A percentile compares a stretch with the other conserved stretches of the same genome.
Conservation (phyloP, 441 rosid species). For the Isatis lusitanica region DNA sequence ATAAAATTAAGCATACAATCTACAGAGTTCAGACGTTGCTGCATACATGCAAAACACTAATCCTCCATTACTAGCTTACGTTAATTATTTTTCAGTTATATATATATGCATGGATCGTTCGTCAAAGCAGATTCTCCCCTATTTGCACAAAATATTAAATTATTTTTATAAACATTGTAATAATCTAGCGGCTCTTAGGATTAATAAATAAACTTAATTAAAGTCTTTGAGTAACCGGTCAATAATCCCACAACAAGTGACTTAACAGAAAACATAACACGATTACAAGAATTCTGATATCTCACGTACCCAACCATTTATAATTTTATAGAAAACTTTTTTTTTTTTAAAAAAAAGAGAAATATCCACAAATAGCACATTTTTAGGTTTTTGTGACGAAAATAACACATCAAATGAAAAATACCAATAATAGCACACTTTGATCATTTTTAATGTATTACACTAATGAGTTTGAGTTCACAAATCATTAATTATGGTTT, state of each 20-base stretch:
- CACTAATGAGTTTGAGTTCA: too few relatives aligned
- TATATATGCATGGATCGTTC: constrained; percentile 16
- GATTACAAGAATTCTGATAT: neutral
- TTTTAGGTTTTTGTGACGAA: too few relatives aligned
- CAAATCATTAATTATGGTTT: too few relatives aligned
- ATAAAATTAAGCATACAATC: constrained; percentile 6
- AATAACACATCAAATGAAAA: too few relatives aligned
- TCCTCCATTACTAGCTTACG: constrained; percentile 26
- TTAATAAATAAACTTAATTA: neutral
- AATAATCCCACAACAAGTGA: constrained; percentile 2
- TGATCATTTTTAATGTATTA: too few relatives aligned
- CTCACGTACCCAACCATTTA: too few relatives aligned
- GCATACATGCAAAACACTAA: constrained; percentile 37
- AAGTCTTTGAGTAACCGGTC: constrained; percentile 10
- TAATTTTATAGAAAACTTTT: too few relatives aligned
- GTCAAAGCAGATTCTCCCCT: neutral
- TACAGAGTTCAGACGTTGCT: constrained; percentile 6
- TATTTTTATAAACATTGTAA: neutral
- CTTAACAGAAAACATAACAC: neutral
- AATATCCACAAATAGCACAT: too few relatives aligned
- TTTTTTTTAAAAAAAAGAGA: too few relatives aligned
- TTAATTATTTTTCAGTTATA: constrained; percentile 1
- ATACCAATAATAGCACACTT: too few relatives aligned
- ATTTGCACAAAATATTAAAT: neutral
- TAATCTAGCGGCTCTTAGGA: constrained; percentile 6